phyloP scores from a whole-genome alignment of 495 filamentous ascomycete species.

The Neurospora discreta region DNA sequence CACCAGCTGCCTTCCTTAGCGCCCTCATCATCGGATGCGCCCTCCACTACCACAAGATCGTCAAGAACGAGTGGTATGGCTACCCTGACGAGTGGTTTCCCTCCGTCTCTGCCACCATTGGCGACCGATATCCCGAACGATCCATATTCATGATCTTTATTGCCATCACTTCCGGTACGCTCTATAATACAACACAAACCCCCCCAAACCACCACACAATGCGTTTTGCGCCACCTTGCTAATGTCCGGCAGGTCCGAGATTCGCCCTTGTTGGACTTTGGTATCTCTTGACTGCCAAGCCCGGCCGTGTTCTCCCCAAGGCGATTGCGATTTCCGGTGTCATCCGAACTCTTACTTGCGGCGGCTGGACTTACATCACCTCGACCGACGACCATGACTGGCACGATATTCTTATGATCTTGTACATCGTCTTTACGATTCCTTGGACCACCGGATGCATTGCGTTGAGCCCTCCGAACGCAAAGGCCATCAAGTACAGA shows the following conservation, averaged over 20 bases:
- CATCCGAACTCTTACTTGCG: conserved; percentile 86
- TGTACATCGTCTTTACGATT: conserved; percentile 85
- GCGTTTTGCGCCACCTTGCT: not conserved
- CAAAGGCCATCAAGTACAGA: conserved; percentile 73
- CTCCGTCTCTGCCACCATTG: conserved; percentile 97
- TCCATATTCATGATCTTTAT: conserved; percentile 97
- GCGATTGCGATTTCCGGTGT: conserved; percentile 70
- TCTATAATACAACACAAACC: not conserved
- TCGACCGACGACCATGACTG: conserved; percentile 97
- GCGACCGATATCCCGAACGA: conserved; percentile 92
- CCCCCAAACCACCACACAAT: conserved; percentile 2
- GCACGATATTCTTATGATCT: conserved; percentile 99
- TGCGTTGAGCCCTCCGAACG: conserved; percentile 77
- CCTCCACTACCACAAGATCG: conserved; percentile 93
- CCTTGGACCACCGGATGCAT: conserved; percentile 94
- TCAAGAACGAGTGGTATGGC: conserved; percentile 92
- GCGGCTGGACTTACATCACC: conserved; percentile 98
- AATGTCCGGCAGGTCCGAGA: conserved; percentile 52
- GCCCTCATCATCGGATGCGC: conserved; percentile 75
- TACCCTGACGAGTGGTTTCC: conserved; percentile 99
- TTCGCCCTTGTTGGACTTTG: conserved; percentile 86
- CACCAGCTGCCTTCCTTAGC: conserved; percentile 72
- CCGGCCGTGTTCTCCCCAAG: conserved; percentile 66
- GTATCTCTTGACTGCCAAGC: conserved; percentile 77
- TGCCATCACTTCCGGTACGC: conserved; percentile 76